Evolutionary conservation across 139 green algal species (phyloP).

Genomic region (Medakamo hakoo): DNA sequence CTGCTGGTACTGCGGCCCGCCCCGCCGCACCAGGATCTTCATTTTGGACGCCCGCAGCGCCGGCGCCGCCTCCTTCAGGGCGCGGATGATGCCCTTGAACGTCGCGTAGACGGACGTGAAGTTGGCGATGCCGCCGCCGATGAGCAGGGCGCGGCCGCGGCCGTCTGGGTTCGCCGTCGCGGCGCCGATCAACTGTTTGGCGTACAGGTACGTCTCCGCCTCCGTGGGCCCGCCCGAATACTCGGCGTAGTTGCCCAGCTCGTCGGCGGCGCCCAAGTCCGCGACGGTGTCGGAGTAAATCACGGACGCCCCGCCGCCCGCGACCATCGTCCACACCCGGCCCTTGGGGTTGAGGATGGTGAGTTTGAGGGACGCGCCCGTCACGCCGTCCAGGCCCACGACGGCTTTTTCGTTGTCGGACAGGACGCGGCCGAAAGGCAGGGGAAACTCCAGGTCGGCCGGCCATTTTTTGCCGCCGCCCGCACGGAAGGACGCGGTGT

Average conservation of each 20-base stretch:
- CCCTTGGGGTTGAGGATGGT: conserved; percentile 80
- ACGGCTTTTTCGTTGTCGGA: conserved; percentile 43
- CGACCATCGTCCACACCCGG: conserved; percentile 87
- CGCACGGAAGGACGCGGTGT: conserved; percentile 69
- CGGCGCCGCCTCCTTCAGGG: conserved; percentile 17
- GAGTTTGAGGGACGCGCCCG: conserved; percentile 78
- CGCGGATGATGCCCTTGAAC: conserved; percentile 80
- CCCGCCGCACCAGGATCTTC: conserved; percentile 67
- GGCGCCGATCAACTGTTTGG: conserved; percentile 31
- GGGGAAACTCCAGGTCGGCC: conserved; percentile 65
- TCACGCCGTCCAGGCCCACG: conserved; percentile 43
- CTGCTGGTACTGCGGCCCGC: conserved; percentile 77
- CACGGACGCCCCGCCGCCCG: conserved; percentile 68
- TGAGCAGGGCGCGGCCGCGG: conserved; percentile 52
- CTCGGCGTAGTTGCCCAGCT: conserved; percentile 87
- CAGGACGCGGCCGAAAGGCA: conserved; percentile 75
- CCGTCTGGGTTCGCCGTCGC: conserved; percentile 55
- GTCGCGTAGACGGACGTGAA: conserved; percentile 91
- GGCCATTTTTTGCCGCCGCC: conserved; percentile 44
- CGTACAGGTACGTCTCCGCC: conserved; percentile 41
- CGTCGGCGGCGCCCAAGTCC: conserved; percentile 57
- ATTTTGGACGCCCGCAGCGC: conserved; percentile 56
- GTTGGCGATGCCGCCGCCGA: conserved; percentile 89
- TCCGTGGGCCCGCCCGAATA: conserved; percentile 73
- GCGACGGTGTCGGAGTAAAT: conserved; percentile 87